Percentiles rank a stretch among this genome's conserved stretches.
These are phyloP conservation scores for Aegilops umbellulata DNA, from an alignment of 176 grass and related monocot species.

Conservation along the genomic window DNA sequence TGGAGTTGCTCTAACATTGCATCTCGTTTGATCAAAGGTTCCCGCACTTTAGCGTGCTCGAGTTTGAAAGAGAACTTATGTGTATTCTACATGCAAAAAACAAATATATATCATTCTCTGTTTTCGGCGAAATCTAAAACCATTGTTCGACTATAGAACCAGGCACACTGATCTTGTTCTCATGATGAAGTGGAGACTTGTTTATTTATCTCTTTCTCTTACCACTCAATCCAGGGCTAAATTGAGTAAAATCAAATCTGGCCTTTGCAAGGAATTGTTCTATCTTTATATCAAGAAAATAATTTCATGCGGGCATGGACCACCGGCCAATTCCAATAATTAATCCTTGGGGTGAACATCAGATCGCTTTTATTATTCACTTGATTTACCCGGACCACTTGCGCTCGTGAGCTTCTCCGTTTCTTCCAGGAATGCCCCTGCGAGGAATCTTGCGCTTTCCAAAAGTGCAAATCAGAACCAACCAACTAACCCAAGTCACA, in stretches of 20 bases:
- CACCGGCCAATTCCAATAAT: neutral
- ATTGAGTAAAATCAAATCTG: neutral
- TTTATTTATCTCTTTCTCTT: neutral
- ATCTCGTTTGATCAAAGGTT: too few relatives aligned
- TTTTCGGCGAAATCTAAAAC: neutral
- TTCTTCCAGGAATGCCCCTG: slow-evolving; percentile 12
- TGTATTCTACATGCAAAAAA: too few relatives aligned
- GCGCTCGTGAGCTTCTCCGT: neutral
- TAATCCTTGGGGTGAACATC: neutral
- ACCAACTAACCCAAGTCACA: slow-evolving; percentile 22
- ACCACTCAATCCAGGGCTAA: neutral
- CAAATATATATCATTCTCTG: neutral
- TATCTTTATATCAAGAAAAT: neutral
- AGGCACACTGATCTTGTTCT: neutral
- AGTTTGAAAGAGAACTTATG: neutral
- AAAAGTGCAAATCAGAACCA: slow-evolving; percentile 34
- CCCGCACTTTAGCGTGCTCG: too few relatives aligned
- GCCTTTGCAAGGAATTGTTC: neutral
- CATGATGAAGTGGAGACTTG: neutral
- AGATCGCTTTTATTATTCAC: slow-evolving; percentile 33
- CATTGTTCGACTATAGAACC: neutral
- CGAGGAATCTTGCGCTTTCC: slow-evolving; percentile 43
- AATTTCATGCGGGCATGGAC: neutral
- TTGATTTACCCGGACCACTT: slow-evolving; percentile 8
- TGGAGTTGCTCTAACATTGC: too few relatives aligned